Evolutionary conservation across 73 alveolate genomes (phyloP), one percentile per base, ranked within the genome.

Genomic region (Tetrahymena borealis): DNA sequence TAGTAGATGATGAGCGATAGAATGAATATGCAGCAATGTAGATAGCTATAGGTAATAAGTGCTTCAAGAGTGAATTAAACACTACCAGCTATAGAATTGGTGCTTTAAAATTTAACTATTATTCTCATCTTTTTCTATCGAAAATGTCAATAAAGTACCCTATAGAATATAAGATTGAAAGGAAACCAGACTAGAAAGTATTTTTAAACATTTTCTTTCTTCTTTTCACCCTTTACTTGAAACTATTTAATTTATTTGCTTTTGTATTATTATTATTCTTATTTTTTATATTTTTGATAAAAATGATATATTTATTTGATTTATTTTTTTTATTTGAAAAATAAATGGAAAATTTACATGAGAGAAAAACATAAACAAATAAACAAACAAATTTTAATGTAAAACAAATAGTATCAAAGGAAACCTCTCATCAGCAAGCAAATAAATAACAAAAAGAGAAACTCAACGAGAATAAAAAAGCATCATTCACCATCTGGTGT

Each of bases 121-220:
- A 24, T 35, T 60, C 85, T 60, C 85, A 1, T 60, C 37, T 35
- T 60, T 60, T 24, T 60, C 28, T 60, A 24, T 13, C 79, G 31
- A 60, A 60, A 60, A 60, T 60, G 20, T n/a, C n/a, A n/a, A n/a
- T 41, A 60, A 60, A 60, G 85, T 60, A 60, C 90, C 96, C 99
- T 43, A 98, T 98, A 18, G 99, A 96, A 93, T 98, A 98, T 39
- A 98, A 96, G 93, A 98, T 97, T 41, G 99, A 98, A 32, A 98
- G 96, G 96, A 98, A 98, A 36, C 99, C 99, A 36, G 98, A 93
- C 95, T 98, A 97, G 97, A 95, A 98, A 31, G 99, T 97, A 94
- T 97, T 98, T 92, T 98, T 96, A 96, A 98, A 98, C 99, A 98
- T 97, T 93, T 92, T 79, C 93, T 93, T 93, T 79, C 91, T 85